phyloP scores from a whole-genome alignment of 192 early-diverging fungal species.

The Podila verticillata region DNA sequence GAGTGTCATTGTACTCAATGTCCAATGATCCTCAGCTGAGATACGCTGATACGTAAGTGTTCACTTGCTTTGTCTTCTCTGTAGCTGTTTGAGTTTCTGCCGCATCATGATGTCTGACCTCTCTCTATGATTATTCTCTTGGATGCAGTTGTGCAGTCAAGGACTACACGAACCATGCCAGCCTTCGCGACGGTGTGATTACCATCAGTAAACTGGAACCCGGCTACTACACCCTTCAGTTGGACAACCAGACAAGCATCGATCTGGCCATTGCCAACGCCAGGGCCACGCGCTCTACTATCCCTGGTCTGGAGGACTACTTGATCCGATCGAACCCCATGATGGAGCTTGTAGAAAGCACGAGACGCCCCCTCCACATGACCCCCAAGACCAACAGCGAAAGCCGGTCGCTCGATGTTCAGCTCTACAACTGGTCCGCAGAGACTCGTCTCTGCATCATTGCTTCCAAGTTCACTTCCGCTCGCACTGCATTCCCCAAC shows the following conservation, averaged over 20 bases:
- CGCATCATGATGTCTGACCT: neutral
- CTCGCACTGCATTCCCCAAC: neutral
- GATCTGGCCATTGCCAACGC: conserved; percentile 5
- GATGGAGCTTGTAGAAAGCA: conserved; percentile 23
- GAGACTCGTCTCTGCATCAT: conserved; percentile 34
- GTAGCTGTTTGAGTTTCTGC: too few relatives aligned
- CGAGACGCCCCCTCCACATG: conserved; percentile 26
- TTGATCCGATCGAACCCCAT: conserved; percentile 32
- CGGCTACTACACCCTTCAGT: conserved; percentile 29
- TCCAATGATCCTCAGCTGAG: neutral
- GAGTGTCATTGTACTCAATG: conserved; percentile 25
- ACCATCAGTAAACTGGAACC: conserved; percentile 26
- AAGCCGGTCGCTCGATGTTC: conserved; percentile 10
- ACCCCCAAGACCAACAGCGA: neutral
- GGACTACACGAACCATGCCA: conserved; percentile 26
- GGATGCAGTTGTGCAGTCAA: neutral
- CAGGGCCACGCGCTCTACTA: conserved; percentile 8
- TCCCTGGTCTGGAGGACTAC: conserved; percentile 28
- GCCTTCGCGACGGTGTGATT: conserved; percentile 14
- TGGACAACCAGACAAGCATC: neutral
- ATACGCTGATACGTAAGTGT: neutral
- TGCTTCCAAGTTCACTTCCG: conserved; percentile 24
- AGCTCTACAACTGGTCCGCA: conserved; percentile 35
- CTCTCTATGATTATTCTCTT: neutral
- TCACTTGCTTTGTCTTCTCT: too few relatives aligned